Evolutionary conservation across 805 yeast genomes (phyloP), one percentile per base, ranked within the genome.

Genomic region (Teunomyces pallodes): DNA sequence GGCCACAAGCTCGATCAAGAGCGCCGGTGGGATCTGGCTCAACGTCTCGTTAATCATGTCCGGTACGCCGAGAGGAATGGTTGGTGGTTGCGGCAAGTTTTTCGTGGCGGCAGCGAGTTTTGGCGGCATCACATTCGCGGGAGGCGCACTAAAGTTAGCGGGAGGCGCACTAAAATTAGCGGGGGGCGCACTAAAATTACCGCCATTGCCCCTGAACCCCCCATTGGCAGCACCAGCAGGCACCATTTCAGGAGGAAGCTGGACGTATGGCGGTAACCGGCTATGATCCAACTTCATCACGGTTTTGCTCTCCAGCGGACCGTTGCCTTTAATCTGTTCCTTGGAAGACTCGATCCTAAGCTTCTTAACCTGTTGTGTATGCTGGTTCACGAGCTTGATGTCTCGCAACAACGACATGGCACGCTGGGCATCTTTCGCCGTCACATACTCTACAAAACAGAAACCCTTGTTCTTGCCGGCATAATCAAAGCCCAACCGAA

Each of bases 21-120:
- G 85, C 12, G 84, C 79, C 3, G 94, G 94, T 3, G 89, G 85
- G 16, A 86, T 79, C 39, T 78, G 70, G 50, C 85, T 76, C 50
- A 87, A 66, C 27, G 84, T 84, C 49, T 76, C 72, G 28, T 84
- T 83, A 39, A 85, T 80, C 36, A 77, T 77, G 56, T 84, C 89
- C 32, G 81, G 75, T 3, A 74, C 65, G 16, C 68, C 66, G 51
- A 84, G 79, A 38, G 76, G 77, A 12, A 70, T 63, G 12, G 66
- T 61, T 12, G 67, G 66, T 20, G 76, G 75, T 35, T 66, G 69
- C 2, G 91, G 89, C 49, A 86, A 64, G 49, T 64, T 72, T 45
- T 73, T 75, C 0, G 86, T 72, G 0, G 90, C 90, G 55, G 73
- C 72, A 6, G 31, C 12, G 20, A 31, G 24, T 12, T 36, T 17